Percentiles rank a stretch among this genome's conserved stretches.
phyloP scores from a whole-genome alignment of 2,329 filamentous ascomycete genomes.

The Fusarium sp. region DNA sequence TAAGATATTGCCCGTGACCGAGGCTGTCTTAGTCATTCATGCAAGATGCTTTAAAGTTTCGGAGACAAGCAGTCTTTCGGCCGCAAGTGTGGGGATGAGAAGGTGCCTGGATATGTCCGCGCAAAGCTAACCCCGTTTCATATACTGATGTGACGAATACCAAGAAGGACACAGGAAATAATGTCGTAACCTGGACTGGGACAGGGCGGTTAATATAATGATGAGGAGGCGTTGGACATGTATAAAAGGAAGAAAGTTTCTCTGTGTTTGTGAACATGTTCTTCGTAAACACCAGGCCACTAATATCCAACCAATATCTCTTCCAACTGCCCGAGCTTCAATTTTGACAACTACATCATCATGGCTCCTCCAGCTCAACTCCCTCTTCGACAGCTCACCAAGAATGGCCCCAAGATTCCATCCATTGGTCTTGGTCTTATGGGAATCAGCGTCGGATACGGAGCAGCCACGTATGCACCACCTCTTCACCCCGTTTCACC shows the following conservation, averaged over 20 bases:
- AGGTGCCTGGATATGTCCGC: background rate
- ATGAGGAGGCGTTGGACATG: background rate
- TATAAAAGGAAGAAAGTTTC: slow-evolving; percentile 8
- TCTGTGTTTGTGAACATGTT: background rate
- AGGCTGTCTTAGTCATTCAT: slow-evolving; percentile 34
- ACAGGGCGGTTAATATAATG: background rate
- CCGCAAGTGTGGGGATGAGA: background rate
- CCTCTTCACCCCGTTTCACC: too few relatives aligned
- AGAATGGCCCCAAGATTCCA: slow-evolving; percentile 61
- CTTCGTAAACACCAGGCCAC: background rate
- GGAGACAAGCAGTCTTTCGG: slow-evolving; percentile 25
- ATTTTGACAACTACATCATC: background rate
- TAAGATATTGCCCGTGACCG: background rate
- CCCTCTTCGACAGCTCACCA: slow-evolving; percentile 53
- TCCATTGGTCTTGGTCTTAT: slow-evolving; percentile 64
- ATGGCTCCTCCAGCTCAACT: slow-evolving; percentile 35
- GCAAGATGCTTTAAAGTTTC: slow-evolving; percentile 8
- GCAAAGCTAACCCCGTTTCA: background rate
- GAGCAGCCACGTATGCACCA: slow-evolving; percentile 39
- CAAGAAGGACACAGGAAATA: background rate
- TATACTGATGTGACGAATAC: background rate
- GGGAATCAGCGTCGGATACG: slow-evolving; percentile 55
- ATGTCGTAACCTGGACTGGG: background rate
- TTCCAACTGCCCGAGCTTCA: background rate
- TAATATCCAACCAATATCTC: background rate